A percentile compares a stretch with the other conserved stretches of the same genome.
phyloP scores from a whole-genome alignment of 192 early-diverging fungal genomes.

The Paraglomus occultum region DNA sequence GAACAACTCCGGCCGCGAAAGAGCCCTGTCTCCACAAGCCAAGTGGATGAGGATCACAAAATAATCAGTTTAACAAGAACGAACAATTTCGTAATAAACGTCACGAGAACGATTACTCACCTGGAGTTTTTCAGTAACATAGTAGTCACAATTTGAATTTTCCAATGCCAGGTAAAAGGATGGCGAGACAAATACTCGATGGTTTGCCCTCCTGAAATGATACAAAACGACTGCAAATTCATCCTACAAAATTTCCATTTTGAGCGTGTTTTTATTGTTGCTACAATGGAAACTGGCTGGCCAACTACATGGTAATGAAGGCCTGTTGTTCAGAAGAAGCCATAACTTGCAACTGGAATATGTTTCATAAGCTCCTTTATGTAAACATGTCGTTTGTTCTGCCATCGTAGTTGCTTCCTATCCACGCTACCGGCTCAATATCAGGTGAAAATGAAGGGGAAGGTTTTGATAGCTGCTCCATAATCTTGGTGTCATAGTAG shows the following conservation, averaged over 20 bases:
- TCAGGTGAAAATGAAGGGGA: not conserved
- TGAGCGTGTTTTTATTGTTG: not conserved
- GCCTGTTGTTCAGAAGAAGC: constrained; percentile 30
- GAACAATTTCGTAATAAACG: not conserved
- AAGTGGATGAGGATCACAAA: not conserved
- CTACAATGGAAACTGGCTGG: not conserved
- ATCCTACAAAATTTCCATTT: not conserved
- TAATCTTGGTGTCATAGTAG: not conserved
- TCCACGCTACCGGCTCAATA: constrained; percentile 35
- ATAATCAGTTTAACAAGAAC: not conserved
- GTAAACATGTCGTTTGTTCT: constrained; percentile 34
- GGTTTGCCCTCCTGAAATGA: not conserved
- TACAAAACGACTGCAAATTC: too few species aligned
- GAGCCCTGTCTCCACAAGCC: too few species aligned
- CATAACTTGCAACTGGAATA: constrained; percentile 37
- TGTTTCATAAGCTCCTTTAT: constrained; percentile 35
- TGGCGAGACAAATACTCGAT: constrained; percentile 21
- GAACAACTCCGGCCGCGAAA: constrained; percentile 31
- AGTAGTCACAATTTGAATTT: constrained; percentile 37
- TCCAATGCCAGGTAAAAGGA: constrained; percentile 38
- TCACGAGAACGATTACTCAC: not conserved
- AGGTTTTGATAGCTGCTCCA: not conserved
- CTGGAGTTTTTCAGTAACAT: constrained; percentile 36
- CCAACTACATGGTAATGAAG: not conserved
- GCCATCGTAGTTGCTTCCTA: constrained; percentile 29